These are phyloP conservation scores for Cordyceps pruinosa DNA, from an alignment of 2,329 filamentous ascomycete genomes.

Conservation along the genomic window DNA sequence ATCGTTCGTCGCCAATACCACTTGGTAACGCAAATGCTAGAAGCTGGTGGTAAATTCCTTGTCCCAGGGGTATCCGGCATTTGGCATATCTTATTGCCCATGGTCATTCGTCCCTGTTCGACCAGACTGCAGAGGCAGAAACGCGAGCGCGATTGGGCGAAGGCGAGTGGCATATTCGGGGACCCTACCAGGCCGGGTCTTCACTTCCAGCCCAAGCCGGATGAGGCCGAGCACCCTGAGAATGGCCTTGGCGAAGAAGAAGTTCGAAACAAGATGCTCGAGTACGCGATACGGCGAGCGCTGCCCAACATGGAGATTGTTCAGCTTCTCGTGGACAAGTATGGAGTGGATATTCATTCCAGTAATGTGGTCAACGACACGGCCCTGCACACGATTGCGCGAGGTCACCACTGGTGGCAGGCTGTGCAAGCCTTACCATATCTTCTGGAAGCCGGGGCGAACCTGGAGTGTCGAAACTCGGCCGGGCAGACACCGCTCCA, in stretches of 20 bases:
- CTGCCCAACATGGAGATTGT: slow-evolving; percentile 7
- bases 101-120: neutral
- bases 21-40: neutral
- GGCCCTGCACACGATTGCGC: neutral
- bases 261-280: neutral
- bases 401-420: slow-evolving; percentile 14
- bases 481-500: slow-evolving; percentile 13
- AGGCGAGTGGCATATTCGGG: slow-evolving; percentile 5
- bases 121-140: neutral
- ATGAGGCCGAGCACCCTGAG: neutral
- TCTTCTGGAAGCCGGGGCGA: slow-evolving; percentile 4
- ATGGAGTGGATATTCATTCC: slow-evolving; percentile 3
- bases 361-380: neutral
- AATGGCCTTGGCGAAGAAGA: neutral
- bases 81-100: slow-evolving; percentile 1
- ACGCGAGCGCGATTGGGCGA: neutral
- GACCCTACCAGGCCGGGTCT: slow-evolving; percentile 1
- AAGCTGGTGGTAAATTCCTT: neutral
- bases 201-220: neutral
- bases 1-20: slow-evolving; percentile 3
- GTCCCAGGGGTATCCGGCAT: neutral
- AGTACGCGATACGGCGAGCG: neutral
- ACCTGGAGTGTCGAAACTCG: slow-evolving; percentile 2
- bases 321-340: slow-evolving; percentile 5
- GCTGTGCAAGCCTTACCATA: slow-evolving; percentile 13